A percentile compares a stretch with the other conserved stretches of the same genome.
These are phyloP conservation scores for Inga leiocalycina DNA, from an alignment of 306 rosid genomes.

Conservation along the genomic window DNA sequence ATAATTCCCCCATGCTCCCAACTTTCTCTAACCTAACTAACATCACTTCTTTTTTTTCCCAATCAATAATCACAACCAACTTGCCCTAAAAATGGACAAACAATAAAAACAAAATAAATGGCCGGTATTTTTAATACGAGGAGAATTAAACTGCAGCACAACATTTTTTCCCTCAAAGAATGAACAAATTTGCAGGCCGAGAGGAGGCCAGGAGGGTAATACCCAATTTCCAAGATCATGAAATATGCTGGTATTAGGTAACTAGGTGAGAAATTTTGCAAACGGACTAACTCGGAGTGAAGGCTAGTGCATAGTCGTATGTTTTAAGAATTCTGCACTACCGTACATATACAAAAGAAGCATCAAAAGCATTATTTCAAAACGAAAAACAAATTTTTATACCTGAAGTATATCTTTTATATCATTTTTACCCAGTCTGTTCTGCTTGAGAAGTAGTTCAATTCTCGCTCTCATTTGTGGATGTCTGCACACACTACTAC, in stretches of 20 bases:
- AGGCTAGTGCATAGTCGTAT: background rate
- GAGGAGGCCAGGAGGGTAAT: background rate
- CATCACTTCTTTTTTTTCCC: too few relatives aligned
- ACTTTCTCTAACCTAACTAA: too few relatives aligned
- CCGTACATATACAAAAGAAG: background rate
- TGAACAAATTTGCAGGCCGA: background rate
- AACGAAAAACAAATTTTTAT: conserved; percentile 9
- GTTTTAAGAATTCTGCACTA: background rate
- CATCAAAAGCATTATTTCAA: background rate
- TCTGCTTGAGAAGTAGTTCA: conserved; percentile 70
- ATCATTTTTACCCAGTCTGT: conserved; percentile 74
- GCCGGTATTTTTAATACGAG: background rate
- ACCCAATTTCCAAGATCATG: background rate
- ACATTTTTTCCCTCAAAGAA: background rate
- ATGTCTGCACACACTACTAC: too few relatives aligned
- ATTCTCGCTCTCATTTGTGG: too few relatives aligned
- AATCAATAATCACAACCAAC: too few relatives aligned
- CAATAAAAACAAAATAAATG: too few relatives aligned
- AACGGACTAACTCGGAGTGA: background rate
- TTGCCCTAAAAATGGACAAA: too few relatives aligned
- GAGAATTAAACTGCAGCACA: background rate
- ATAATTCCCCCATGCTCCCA: too few relatives aligned
- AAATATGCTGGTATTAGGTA: background rate
- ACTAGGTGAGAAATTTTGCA: background rate
- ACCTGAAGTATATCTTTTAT: conserved; percentile 88